phyloP scores from a whole-genome alignment of 805 yeast genomes.

The Starmerella riodocensis region DNA sequence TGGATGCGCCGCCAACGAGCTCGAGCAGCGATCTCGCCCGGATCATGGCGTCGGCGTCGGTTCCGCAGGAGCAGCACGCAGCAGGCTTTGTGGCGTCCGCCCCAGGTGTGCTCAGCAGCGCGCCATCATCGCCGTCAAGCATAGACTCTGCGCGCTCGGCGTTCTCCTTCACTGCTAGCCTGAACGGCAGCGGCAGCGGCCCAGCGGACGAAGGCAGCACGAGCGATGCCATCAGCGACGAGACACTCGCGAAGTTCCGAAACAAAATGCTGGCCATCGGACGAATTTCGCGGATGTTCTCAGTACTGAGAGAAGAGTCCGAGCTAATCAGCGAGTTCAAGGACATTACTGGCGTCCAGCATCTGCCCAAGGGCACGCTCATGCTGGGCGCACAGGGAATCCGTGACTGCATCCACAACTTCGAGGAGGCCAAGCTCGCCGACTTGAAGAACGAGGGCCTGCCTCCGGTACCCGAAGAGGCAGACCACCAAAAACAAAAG shows the following conservation, averaged over 20 bases:
- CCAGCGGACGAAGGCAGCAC: background rate
- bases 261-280: constrained; percentile 92
- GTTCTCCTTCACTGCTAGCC: background rate
- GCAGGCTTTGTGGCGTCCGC: background rate
- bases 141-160: background rate
- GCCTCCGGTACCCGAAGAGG: constrained; percentile 53
- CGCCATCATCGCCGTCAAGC: background rate
- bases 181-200: background rate
- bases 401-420: constrained; percentile 50
- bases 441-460: constrained; percentile 76
- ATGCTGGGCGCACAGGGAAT: constrained; percentile 74
- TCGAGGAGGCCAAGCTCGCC: constrained; percentile 70
- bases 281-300: constrained; percentile 86
- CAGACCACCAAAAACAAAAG: constrained; percentile 32
- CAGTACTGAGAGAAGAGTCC: constrained; percentile 72
- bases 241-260: constrained; percentile 28
- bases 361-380: constrained; percentile 72
- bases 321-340: constrained; percentile 75
- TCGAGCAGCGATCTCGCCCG: constrained; percentile 9
- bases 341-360: constrained; percentile 52
- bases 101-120: background rate
- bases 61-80: constrained; percentile 4
- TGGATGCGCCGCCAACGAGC: constrained; percentile 32
- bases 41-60: constrained; percentile 18
- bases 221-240: constrained; percentile 10